Evolutionary conservation across 768 basidiomycete species (phyloP), one percentile per base, ranked within the genome.

Genomic region (Galerina sulciceps): DNA sequence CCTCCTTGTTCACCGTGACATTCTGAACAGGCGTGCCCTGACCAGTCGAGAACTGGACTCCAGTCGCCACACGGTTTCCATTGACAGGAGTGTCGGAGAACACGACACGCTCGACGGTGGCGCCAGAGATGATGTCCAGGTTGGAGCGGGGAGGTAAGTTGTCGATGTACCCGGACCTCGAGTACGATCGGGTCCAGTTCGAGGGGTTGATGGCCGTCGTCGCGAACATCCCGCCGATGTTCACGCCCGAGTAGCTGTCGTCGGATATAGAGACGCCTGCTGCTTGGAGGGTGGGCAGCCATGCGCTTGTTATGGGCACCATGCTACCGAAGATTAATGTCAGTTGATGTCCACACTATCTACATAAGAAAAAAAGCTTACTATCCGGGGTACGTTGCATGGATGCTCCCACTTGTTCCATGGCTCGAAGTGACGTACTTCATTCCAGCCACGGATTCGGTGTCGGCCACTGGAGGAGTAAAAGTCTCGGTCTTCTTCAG

Each of bases 101-200:
- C 70, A 40, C 78, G 73, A 62, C 81, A 65, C 40, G 82, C 75
- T 74, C 86, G 76, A 88, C 89, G 6, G 85, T 87, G 13, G 81
- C 76, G 53, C 83, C 82, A 9, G 83, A 74, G 20, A 90, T 76
- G 59, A 91, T 81, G 65, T 85, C 81, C 40, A 90, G 79, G 66
- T 90, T 90, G 20, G 78, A 56, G 43, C 87, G 82, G 18, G 85
- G 80, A 0, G 87, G 84, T 1, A 88, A 76, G 4, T 83, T 77
- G 69, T 89, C 88, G 71, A 88, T 83, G 76, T 87, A 88, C 0
- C 82, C 87, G 0, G 85, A 80, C 62, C 82, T 81, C 36, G 87
- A 77, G 73, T 90, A 89, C 3, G 86, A 88, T 43, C 88, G 83
- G 9, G 86, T 88, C 79, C 84, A 85, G 72, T 88, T 89, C 18